These are phyloP conservation scores for Umbelopsis sp. DNA, from an alignment of 371 early-diverging fungal genomes.

Conservation along the genomic window DNA sequence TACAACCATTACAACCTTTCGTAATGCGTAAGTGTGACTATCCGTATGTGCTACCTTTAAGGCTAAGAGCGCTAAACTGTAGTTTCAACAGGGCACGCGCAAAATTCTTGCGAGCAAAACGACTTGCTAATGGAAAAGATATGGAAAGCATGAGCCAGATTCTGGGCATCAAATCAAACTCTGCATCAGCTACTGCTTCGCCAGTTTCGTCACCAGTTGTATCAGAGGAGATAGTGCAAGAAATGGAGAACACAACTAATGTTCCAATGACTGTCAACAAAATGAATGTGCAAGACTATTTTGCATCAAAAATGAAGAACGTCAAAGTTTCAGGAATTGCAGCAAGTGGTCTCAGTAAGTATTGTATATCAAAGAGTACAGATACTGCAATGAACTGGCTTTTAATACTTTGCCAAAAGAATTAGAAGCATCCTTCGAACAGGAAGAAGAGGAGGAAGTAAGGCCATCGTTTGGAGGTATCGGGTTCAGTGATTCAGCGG, in stretches of 20 bases:
- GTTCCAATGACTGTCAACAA: conserved; percentile 25
- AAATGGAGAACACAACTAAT: conserved; percentile 29
- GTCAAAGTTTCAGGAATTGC: conserved; percentile 21
- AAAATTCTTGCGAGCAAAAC: conserved; percentile 74
- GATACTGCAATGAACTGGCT: no score
- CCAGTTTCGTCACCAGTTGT: conserved; percentile 34
- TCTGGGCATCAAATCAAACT: conserved; percentile 52
- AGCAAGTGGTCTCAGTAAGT: conserved; percentile 14
- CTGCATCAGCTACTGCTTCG: conserved; percentile 39
- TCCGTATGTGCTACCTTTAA: neutral
- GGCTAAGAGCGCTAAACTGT: neutral
- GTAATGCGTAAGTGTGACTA: conserved; percentile 58
- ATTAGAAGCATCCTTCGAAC: conserved; percentile 9
- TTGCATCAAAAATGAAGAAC: conserved; percentile 36
- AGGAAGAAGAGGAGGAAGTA: conserved; percentile 17
- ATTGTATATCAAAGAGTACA: no score
- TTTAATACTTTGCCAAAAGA: no score
- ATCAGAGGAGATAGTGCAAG: conserved; percentile 27
- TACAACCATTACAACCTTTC: conserved; percentile 24
- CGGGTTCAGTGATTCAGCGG: conserved; percentile 33
- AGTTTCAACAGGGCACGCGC: conserved; percentile 59
- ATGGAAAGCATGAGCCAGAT: conserved; percentile 57
- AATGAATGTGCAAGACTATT: conserved; percentile 38
- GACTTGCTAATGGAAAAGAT: conserved; percentile 57
- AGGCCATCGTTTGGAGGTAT: conserved; percentile 40